Evolutionary conservation across 306 rosid species (phyloP).

Genomic region (Geum urbanum): DNA sequence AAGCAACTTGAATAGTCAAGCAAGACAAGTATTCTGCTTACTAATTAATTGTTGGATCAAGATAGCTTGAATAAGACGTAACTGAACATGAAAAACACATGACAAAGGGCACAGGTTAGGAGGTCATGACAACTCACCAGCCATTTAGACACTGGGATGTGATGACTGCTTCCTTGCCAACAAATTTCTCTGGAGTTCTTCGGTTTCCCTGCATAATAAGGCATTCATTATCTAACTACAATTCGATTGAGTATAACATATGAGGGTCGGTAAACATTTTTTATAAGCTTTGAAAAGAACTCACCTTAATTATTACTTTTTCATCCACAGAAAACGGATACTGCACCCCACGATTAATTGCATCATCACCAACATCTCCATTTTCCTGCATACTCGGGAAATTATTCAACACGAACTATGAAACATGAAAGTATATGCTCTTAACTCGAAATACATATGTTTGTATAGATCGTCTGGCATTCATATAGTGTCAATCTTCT

Average conservation of each 20-base stretch:
- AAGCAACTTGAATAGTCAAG: background rate
- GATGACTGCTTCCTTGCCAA: constrained; percentile 97
- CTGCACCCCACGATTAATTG: constrained; percentile 66
- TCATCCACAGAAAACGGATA: constrained; percentile 95
- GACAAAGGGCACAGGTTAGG: constrained; percentile 3
- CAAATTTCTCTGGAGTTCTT: constrained; percentile 96
- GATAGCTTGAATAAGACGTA: background rate
- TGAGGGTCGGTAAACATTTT: background rate
- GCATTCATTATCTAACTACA: constrained; percentile 21
- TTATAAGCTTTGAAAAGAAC: constrained; percentile 12
- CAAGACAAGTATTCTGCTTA: background rate
- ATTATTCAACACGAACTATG: constrained; percentile 13
- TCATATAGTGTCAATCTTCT: background rate
- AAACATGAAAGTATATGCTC: background rate
- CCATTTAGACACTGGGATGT: constrained; percentile 99
- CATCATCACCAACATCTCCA: constrained; percentile 65
- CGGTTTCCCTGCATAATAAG: constrained; percentile 73
- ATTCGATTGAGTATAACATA: constrained; percentile 12
- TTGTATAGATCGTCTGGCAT: background rate
- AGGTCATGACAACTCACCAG: constrained; percentile 61
- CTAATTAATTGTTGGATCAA: background rate
- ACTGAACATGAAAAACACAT: constrained; percentile 2
- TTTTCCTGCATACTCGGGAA: constrained; percentile 59
- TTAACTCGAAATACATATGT: constrained; percentile 2
- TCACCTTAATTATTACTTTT: constrained; percentile 90